phyloP scores from a whole-genome alignment of 257 asterid genomes.

The Linaria vulgaris region DNA sequence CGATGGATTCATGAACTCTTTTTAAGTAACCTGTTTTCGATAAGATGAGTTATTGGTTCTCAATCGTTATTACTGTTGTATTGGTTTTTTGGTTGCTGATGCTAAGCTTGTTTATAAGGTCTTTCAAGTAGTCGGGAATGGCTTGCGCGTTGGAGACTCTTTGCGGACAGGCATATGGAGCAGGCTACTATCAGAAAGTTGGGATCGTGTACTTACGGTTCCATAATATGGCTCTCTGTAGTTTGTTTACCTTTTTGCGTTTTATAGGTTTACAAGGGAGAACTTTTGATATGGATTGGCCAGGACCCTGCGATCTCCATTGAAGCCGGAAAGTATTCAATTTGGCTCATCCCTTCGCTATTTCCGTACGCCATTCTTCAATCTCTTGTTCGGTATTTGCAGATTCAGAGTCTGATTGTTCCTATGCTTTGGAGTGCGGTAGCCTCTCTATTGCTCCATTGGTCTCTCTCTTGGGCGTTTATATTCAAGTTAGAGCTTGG shows the following conservation, averaged over 20 bases:
- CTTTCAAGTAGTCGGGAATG: slow-evolving; percentile 39
- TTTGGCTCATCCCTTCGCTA: slow-evolving; percentile 35
- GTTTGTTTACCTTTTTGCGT: slow-evolving; percentile 37
- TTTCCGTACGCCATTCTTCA: slow-evolving; percentile 46
- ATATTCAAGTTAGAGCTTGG: slow-evolving; percentile 40
- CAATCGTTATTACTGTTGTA: too few species aligned
- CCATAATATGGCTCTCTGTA: slow-evolving; percentile 37
- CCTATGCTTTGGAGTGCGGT: slow-evolving; percentile 42
- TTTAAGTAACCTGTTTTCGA: too few species aligned
- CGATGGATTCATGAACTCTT: too few species aligned
- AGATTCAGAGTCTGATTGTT: slow-evolving; percentile 41
- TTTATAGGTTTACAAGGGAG: slow-evolving; percentile 38
- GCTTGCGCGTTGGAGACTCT: slow-evolving; percentile 48
- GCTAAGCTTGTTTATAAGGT: neutral
- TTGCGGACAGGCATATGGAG: slow-evolving; percentile 50
- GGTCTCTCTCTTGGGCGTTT: slow-evolving; percentile 42
- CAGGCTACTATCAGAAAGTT: slow-evolving; percentile 32
- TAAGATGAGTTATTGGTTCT: too few species aligned
- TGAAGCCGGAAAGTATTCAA: slow-evolving; percentile 40
- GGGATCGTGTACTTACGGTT: slow-evolving; percentile 38
- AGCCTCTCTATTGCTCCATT: slow-evolving; percentile 27
- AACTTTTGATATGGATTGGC: slow-evolving; percentile 35
- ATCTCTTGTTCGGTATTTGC: slow-evolving; percentile 37
- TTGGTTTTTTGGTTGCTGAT: too few species aligned
- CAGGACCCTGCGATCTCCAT: slow-evolving; percentile 45